phyloP scores from a whole-genome alignment of 2,329 filamentous ascomycete genomes.

The Colletotrichum gigasporum region DNA sequence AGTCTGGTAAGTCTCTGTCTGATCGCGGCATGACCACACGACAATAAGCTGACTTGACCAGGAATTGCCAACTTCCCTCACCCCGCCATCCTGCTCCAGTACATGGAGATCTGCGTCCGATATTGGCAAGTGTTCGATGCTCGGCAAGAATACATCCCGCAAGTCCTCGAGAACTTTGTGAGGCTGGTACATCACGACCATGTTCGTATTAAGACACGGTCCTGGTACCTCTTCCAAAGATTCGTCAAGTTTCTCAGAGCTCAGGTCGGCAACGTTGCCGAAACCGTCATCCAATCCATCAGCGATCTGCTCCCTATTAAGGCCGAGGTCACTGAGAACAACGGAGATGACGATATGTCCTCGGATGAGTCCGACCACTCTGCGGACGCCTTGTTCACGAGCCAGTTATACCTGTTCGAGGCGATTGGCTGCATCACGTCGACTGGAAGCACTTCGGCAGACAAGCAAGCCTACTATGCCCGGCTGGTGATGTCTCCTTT shows the following conservation, averaged over 20 bases:
- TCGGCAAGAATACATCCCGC: slow-evolving; percentile 82
- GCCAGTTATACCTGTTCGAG: slow-evolving; percentile 93
- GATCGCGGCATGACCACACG: background rate
- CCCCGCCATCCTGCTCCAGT: slow-evolving; percentile 91
- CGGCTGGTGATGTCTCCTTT: slow-evolving; percentile 90
- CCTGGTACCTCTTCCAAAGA: slow-evolving; percentile 96
- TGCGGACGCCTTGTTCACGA: slow-evolving; percentile 89
- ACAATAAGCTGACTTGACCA: slow-evolving; percentile 47
- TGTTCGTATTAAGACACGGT: slow-evolving; percentile 85
- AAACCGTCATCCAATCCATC: slow-evolving; percentile 91
- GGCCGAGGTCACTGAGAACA: slow-evolving; percentile 83
- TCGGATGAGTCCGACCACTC: slow-evolving; percentile 92
- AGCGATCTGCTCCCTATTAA: slow-evolving; percentile 89
- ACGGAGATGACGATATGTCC: slow-evolving; percentile 90
- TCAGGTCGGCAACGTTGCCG: slow-evolving; percentile 88
- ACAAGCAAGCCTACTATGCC: slow-evolving; percentile 88
- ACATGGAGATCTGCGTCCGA: slow-evolving; percentile 97
- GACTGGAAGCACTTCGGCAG: slow-evolving; percentile 76
- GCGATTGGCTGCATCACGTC: slow-evolving; percentile 94
- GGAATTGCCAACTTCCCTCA: slow-evolving; percentile 88
- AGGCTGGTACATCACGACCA: slow-evolving; percentile 88
- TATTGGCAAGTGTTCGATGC: slow-evolving; percentile 94
- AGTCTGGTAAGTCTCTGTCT: slow-evolving; percentile 75
- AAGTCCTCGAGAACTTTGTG: slow-evolving; percentile 91
- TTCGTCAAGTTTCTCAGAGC: slow-evolving; percentile 88